phyloP scores from a whole-genome alignment of 257 asterid species.

The Solanum chaucha region DNA sequence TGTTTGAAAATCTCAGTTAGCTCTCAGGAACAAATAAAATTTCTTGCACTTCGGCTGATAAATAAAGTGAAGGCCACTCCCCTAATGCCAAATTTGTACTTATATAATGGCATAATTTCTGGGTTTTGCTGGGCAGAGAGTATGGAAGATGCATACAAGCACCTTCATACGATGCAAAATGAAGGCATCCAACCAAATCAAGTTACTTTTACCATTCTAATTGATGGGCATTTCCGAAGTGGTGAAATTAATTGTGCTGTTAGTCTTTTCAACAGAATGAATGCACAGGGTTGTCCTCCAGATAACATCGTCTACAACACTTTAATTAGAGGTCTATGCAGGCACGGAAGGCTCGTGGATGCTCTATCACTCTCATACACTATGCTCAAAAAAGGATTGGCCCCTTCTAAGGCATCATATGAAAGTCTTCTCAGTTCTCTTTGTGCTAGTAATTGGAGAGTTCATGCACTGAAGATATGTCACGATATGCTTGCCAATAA shows the following conservation, averaged over 20 bases:
- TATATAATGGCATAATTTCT: conserved; percentile 35
- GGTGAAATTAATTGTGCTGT: conserved; percentile 41
- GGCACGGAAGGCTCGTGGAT: conserved; percentile 31
- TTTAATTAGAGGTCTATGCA: conserved; percentile 42
- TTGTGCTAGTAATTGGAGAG: conserved; percentile 22
- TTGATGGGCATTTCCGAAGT: conserved; percentile 33
- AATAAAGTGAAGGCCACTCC: conserved; percentile 8
- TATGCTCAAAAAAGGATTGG: conserved; percentile 49
- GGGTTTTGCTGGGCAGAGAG: conserved; percentile 33
- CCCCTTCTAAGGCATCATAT: conserved; percentile 38
- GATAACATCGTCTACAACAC: conserved; percentile 36
- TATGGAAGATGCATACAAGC: conserved; percentile 40
- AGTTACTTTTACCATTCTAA: conserved; percentile 54
- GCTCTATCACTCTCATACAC: conserved; percentile 32
- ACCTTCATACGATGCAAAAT: conserved; percentile 28
- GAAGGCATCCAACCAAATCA: conserved; percentile 44
- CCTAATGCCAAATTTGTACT: conserved; percentile 31
- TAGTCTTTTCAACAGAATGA: conserved; percentile 42
- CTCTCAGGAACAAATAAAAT: conserved; percentile 27
- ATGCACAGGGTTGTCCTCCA: conserved; percentile 25
- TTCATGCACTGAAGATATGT: conserved; percentile 33
- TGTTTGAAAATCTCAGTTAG: conserved; percentile 7
- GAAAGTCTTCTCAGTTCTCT: conserved; percentile 35
- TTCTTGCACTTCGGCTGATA: conserved; percentile 21
- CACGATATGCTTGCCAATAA: conserved; percentile 42